Evolutionary conservation across 2,329 filamentous ascomycete genomes (phyloP).

Genomic region (Seiridium unicorne): DNA sequence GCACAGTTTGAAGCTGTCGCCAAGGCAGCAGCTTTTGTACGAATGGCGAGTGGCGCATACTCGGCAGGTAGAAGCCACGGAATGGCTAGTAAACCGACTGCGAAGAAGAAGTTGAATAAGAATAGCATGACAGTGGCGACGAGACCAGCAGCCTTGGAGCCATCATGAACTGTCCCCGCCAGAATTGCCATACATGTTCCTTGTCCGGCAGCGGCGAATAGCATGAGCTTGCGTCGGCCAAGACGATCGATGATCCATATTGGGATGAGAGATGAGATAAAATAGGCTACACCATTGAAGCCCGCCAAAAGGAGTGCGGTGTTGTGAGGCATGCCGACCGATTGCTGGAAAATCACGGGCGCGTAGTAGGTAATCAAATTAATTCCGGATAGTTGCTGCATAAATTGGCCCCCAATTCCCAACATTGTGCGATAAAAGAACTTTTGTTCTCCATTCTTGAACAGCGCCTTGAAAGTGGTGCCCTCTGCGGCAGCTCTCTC

Average conservation of each 20-base stretch:
- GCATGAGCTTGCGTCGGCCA: constrained; percentile 58
- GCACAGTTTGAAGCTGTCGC: constrained; percentile 35
- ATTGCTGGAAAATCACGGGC: constrained; percentile 42
- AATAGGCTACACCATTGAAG: constrained; percentile 42
- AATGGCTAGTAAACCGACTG: constrained; percentile 37
- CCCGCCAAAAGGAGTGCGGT: constrained; percentile 51
- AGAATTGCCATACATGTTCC: constrained; percentile 44
- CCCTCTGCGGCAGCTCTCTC: constrained; percentile 34
- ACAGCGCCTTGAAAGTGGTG: constrained; percentile 31
- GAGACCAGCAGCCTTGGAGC: constrained; percentile 33
- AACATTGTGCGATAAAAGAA: constrained; percentile 38
- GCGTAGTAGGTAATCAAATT: constrained; percentile 36
- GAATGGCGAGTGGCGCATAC: constrained; percentile 38
- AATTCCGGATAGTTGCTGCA: constrained; percentile 37
- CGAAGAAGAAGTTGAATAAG: constrained; percentile 41
- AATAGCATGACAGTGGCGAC: constrained; percentile 44
- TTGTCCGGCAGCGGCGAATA: constrained; percentile 40
- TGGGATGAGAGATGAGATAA: constrained; percentile 27
- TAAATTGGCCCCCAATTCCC: constrained; percentile 42
- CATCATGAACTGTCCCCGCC: constrained; percentile 39
- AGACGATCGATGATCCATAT: constrained; percentile 37
- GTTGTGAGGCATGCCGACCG: constrained; percentile 39
- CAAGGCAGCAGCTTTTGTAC: constrained; percentile 35
- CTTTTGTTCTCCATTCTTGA: constrained; percentile 40
- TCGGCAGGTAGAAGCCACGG: constrained; percentile 41